Conservation (phyloP, 805 yeast species). For the Sugiyamaella mastotermitis region DNA sequence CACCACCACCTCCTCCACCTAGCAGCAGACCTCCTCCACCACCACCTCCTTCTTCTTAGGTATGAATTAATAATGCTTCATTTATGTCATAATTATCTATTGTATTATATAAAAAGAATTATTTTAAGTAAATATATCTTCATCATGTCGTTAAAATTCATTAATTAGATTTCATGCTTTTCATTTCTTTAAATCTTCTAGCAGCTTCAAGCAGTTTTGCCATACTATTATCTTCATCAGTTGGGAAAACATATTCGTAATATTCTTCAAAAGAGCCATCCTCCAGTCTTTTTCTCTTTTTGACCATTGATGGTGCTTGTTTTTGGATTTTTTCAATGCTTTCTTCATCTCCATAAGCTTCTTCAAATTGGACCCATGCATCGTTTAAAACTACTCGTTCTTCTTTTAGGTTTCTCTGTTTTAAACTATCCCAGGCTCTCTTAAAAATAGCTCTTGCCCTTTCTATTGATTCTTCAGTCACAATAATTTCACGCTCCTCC, state of each 20-base stretch:
- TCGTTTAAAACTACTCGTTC: conserved; percentile 51
- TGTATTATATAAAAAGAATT: neutral
- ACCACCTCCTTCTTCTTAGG: conserved; percentile 18
- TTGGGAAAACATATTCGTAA: conserved; percentile 62
- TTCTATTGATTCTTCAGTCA: conserved; percentile 44
- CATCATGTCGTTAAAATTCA: too few relatives aligned
- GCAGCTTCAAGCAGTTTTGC: conserved; percentile 42
- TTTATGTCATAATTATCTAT: neutral
- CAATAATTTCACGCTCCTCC: conserved; percentile 41
- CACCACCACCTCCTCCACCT: conserved; percentile 15
- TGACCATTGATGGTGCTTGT: conserved; percentile 51
- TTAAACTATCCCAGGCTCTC: conserved; percentile 44
- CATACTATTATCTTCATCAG: conserved; percentile 38
- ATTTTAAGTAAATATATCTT: neutral
- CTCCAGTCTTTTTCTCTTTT: conserved; percentile 35
- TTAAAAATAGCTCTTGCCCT: conserved; percentile 54
- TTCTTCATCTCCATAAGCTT: conserved; percentile 47
- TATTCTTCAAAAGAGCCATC: conserved; percentile 50
- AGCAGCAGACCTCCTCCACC: conserved; percentile 19
- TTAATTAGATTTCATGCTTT: too few relatives aligned
- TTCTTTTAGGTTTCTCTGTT: conserved; percentile 31
- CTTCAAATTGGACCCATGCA: conserved; percentile 61
- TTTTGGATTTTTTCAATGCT: conserved; percentile 33
- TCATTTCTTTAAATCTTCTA: conserved; percentile 43
- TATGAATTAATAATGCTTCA: neutral